These are phyloP conservation scores for Myxozyma kluyveri DNA, from an alignment of 805 yeast species.

Conservation along the genomic window DNA sequence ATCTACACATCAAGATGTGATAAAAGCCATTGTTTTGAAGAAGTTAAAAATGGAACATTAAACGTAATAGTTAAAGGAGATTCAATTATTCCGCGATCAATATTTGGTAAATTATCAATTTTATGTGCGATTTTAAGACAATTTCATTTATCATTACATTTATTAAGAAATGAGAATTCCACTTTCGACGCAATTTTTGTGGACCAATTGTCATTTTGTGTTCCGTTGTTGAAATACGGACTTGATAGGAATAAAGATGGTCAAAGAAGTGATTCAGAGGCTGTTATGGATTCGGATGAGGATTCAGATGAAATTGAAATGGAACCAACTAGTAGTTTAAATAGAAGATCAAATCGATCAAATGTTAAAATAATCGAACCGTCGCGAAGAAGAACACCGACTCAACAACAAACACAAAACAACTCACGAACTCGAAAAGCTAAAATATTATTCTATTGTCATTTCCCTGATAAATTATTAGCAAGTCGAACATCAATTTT, in stretches of 20 bases:
- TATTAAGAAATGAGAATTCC: conserved; percentile 47
- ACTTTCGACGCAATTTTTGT: conserved; percentile 71
- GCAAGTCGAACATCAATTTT: conserved; percentile 53
- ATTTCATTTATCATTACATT: conserved; percentile 52
- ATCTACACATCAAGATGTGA: conserved; percentile 92
- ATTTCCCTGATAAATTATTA: conserved; percentile 86
- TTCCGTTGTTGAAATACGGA: conserved; percentile 59
- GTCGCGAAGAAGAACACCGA: background rate
- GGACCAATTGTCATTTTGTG: conserved; percentile 83
- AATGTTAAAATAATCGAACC: too few relatives aligned
- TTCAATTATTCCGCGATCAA: conserved; percentile 64
- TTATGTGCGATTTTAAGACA: conserved; percentile 84
- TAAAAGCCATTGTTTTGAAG: conserved; percentile 83
- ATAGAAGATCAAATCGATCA: background rate
- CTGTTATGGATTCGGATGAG: background rate
- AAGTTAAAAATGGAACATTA: conserved; percentile 55
- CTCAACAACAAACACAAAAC: conserved; percentile 7
- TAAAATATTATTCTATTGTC: conserved; percentile 82
- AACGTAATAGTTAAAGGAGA: conserved; percentile 78
- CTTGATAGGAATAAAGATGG: conserved; percentile 8
- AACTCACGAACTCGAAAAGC: conserved; percentile 33
- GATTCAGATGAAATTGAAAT: background rate
- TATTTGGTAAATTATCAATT: conserved; percentile 66
- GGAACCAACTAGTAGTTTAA: background rate
- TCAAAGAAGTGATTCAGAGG: background rate